Base-by-base conservation (phyloP, 108 stramenopile genomes). In the Fistulifera pelliculosa region DNA sequence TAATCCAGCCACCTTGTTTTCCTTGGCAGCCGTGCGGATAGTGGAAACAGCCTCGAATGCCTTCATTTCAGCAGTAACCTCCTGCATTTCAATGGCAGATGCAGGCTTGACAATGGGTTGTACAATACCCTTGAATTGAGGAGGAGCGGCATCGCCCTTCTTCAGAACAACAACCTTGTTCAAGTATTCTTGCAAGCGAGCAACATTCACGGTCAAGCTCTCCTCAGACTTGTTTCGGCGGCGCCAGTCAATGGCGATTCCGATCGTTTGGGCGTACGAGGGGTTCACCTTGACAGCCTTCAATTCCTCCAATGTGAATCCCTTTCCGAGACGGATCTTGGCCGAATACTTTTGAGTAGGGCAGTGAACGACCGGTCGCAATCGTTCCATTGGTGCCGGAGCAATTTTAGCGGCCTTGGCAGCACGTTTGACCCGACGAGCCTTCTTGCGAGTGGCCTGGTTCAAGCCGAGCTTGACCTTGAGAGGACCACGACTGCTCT, bases 401-500 rank as follows among this genome's bases (percentile, higher is more conserved):
- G 96, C 95, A 52, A 96, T 74, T 47, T 85, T 84, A 22, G 96
- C 98, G 41, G 96, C 96, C 85, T 93, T 94, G 51, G 83, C 90
- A 49, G 90, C 87, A 62, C 98, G 90, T 14, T 80, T 76, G 41
- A 87, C 62, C 54, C 98, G 95, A 45, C 98, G 94, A 41, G 87
- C 70, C 79, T 96, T 95, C 84, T 99, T 99, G 71, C 89, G 85
- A 41, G 77, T 75, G 47, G 98, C 95, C 82, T 99, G 96, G 89
- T 97, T 75, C 64, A 99, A 73, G 70, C 81, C 71, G 49, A 96
- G 85, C 47, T 68, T 76, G 61, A 93, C 90, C 77, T 93, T 87
- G 58, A 93, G 77, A n/a, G 91, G 91, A 64, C 91, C 91, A 70
- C 91, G 85, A 53, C 83, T 80, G 68, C 83, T 76, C 52, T 76